Conservation (phyloP, 192 early-diverging fungal species). For the Entomortierella parvispora region DNA sequence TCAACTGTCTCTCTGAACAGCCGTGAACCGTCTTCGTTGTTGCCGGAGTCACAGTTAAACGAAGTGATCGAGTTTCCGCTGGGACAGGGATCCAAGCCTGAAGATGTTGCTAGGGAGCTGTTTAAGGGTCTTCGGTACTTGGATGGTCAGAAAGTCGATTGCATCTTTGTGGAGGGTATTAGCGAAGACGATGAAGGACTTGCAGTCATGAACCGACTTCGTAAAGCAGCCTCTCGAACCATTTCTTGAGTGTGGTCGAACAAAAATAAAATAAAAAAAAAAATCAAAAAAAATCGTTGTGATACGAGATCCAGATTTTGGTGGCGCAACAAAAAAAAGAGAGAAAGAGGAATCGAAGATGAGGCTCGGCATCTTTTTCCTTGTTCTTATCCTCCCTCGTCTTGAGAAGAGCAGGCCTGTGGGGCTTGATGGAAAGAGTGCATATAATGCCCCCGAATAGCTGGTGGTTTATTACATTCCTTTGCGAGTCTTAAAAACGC, state of each 20-base stretch:
- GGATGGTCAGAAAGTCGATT: conserved; percentile 73
- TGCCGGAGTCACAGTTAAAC: too few relatives aligned
- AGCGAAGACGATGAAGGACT: conserved; percentile 86
- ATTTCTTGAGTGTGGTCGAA: conserved; percentile 22
- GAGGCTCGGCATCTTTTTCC: too few relatives aligned
- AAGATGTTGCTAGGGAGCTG: conserved; percentile 80
- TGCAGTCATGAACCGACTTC: conserved; percentile 96
- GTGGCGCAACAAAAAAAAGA: too few relatives aligned
- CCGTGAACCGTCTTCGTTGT: too few relatives aligned
- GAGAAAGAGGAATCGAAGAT: too few relatives aligned
- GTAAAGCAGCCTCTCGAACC: conserved; percentile 85
- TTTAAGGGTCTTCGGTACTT: conserved; percentile 83
- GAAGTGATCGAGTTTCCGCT: conserved; percentile 61
- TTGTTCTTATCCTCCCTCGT: too few relatives aligned
- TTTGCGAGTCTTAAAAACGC: too few relatives aligned
- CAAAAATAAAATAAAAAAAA: neutral
- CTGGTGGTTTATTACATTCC: too few relatives aligned
- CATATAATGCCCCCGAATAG: too few relatives aligned
- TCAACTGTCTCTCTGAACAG: neutral
- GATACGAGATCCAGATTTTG: too few relatives aligned
- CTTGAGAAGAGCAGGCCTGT: too few relatives aligned
- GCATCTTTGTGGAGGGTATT: conserved; percentile 93
- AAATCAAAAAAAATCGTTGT: neutral
- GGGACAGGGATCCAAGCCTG: conserved; percentile 61
- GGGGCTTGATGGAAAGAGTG: too few relatives aligned